Evolutionary conservation across 169 alveolate species (phyloP).

Genomic region (Perkinsus olseni): DNA sequence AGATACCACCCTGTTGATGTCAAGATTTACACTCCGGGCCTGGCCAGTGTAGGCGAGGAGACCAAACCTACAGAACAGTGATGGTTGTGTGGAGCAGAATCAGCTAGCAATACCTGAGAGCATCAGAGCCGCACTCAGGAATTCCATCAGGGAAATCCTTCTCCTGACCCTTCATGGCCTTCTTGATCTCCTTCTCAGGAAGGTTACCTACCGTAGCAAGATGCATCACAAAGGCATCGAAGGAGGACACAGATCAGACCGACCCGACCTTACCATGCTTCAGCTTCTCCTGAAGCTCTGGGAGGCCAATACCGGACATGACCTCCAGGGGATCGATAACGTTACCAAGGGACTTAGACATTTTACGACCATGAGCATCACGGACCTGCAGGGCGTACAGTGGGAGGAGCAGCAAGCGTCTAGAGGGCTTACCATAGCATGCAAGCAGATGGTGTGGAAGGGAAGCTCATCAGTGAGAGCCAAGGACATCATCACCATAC

Average conservation of each 20-base stretch:
- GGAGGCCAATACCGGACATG: slow-evolving; percentile 87
- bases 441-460: slow-evolving; percentile 90
- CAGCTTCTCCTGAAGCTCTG: slow-evolving; percentile 72
- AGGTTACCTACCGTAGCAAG: slow-evolving; percentile 9
- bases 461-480: slow-evolving; percentile 91
- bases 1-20: slow-evolving; percentile 90
- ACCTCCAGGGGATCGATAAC: slow-evolving; percentile 98
- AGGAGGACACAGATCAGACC: neutral
- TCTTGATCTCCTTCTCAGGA: slow-evolving; percentile 75
- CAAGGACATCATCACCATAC: slow-evolving; percentile 96
- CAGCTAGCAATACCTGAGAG: slow-evolving; percentile 81
- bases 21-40: slow-evolving; percentile 90
- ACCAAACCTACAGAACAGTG: slow-evolving; percentile 39
- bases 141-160: slow-evolving; percentile 97
- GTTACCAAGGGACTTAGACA: slow-evolving; percentile 96
- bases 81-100: too few species aligned
- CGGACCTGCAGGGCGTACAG: slow-evolving; percentile 41
- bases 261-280: slow-evolving; percentile 69
- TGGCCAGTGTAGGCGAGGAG: slow-evolving; percentile 78
- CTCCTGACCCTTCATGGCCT: slow-evolving; percentile 74
- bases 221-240: neutral
- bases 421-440: slow-evolving; percentile 79
- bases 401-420: neutral
- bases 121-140: slow-evolving; percentile 99
- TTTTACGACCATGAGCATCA: slow-evolving; percentile 94